Evolutionary conservation across 1,284 basidiomycete genomes (phyloP), one percentile per base, ranked within the genome.

Genomic region (Phellinidium pouzarii): DNA sequence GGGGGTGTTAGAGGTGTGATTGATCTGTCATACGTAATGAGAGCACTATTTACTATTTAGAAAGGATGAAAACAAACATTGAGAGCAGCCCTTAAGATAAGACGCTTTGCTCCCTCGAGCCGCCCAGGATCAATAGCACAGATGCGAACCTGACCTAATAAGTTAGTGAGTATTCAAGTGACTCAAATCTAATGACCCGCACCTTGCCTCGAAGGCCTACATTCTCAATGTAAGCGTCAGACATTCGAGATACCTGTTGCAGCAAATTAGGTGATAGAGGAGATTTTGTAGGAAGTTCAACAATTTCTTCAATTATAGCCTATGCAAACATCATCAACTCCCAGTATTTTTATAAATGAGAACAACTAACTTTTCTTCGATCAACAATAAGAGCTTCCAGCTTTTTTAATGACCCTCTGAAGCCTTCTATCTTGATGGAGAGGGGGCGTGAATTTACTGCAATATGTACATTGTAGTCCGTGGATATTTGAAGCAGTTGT

Each of bases 241-340:
- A 74, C 26, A 79, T 54, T 52, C 83, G 78, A n/a, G 86, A 87
- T 58, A 88, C 77, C 23, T 73, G 74, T 57, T 81, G 79, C 4
- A 84, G 59, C 11, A 79, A 59, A 57, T 77, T 73, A 5, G 65
- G 58, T 1, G 66, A 67, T 23, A 84, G 62, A 9, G 68, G 65
- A 48, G 61, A 62, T 38, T 66, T 61, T 1, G 71, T 66, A n/a
- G 79, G 80, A 20, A 84, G 64, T 50, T 71, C 65, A 42, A 78
- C 68, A 17, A 63, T 66, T 40, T 80, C 75, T 54, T 77, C 70
- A 29, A 70, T 62, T 36, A 86, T 75, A 19, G 65, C 68, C 83
- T 86, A 58, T 23, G 12, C 26, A 22, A 6, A 42, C 44, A 42
- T 36, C 29, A 26, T 40, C 12, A 14, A 4, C 26, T 19, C 19